These are phyloP conservation scores for Irpex sp. DNA, from an alignment of 1,284 basidiomycete genomes.

Conservation along the genomic window DNA sequence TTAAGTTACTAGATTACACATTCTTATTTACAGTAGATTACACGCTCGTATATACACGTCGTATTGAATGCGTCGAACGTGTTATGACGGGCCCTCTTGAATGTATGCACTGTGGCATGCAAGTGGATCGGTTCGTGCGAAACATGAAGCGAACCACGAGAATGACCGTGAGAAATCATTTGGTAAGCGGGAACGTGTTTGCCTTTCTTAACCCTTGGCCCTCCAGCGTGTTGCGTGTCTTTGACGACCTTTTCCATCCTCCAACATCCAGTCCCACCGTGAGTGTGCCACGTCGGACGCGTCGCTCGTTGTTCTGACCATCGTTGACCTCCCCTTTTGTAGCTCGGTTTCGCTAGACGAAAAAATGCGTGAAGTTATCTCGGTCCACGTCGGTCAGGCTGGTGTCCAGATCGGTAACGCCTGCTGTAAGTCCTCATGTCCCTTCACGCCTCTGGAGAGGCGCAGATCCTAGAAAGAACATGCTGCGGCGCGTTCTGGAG, in stretches of 20 bases:
- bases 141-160: slow-evolving; percentile 24
- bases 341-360: slow-evolving; percentile 23
- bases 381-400: slow-evolving; percentile 92
- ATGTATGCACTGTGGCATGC: background rate
- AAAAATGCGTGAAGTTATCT: slow-evolving; percentile 87
- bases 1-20: background rate
- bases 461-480: background rate
- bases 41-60: background rate
- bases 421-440: slow-evolving; percentile 66
- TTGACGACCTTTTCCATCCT: slow-evolving; percentile 29
- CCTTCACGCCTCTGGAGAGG: slow-evolving; percentile 11
- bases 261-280: slow-evolving; percentile 24
- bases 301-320: background rate
- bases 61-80: too few species aligned
- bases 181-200: slow-evolving; percentile 25
- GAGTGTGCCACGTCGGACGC: slow-evolving; percentile 14
- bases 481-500: slow-evolving; percentile 28
- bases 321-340: background rate
- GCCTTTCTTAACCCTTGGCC: slow-evolving; percentile 25
- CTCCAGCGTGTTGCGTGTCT: slow-evolving; percentile 25
- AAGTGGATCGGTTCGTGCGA: slow-evolving; percentile 3
- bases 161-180: slow-evolving; percentile 16
- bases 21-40: background rate
- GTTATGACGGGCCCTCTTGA: too few species aligned
- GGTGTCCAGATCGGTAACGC: slow-evolving; percentile 97